Conservation (phyloP, 345 rosid genomes). For the Syzygium aqueum region DNA sequence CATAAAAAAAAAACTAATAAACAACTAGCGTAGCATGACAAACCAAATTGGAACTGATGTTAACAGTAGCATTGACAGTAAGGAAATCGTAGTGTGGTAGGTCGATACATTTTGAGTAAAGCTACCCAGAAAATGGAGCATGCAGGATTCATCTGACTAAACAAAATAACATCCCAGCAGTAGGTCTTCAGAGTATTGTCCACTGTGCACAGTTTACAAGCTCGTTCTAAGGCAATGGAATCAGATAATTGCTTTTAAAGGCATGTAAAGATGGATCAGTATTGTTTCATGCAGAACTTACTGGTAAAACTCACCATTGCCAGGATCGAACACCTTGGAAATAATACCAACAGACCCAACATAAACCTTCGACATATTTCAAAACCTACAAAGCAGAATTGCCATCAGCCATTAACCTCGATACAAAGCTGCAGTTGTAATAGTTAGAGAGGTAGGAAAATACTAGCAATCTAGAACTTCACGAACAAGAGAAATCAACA, state of each 20-base stretch:
- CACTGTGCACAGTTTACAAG: background rate
- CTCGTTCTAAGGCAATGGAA: background rate
- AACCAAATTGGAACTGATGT: background rate
- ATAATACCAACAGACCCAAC: constrained; percentile 98
- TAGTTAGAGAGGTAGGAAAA: background rate
- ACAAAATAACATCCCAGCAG: background rate
- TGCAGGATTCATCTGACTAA: background rate
- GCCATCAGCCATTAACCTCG: background rate
- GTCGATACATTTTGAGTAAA: background rate
- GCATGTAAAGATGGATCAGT: background rate
- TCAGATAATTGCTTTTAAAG: background rate
- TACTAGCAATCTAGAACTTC: background rate
- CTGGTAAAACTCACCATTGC: constrained; percentile 68
- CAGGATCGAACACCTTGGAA: constrained; percentile 95
- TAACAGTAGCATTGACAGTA: background rate
- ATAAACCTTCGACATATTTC: constrained; percentile 92
- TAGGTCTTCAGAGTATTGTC: background rate
- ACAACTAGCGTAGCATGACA: background rate
- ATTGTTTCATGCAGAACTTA: background rate
- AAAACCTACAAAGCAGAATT: constrained; percentile 46
- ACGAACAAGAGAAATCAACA: background rate
- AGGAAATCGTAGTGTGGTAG: background rate
- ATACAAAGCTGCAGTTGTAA: background rate
- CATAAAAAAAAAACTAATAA: background rate
- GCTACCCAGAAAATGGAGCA: background rate